Base-by-base conservation (phyloP, 2,329 filamentous ascomycete species). In the Ophiostoma pallidulum region DNA sequence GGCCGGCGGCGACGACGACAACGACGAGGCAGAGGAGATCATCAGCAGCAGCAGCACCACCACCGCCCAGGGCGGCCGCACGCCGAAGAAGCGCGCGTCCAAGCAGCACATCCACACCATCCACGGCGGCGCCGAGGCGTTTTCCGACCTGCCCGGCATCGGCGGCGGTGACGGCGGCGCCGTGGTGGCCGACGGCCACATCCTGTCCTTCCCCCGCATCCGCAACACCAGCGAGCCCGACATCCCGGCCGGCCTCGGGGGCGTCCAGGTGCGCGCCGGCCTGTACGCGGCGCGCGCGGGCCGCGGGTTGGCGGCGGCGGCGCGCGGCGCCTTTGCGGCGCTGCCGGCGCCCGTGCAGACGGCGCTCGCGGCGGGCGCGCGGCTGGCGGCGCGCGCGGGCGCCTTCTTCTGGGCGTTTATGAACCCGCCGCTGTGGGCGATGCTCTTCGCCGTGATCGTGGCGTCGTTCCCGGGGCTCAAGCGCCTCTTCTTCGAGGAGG, bases 401-500 rank as follows among this genome's bases (percentile, higher is more conserved):
- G 67, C 66, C 41, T 89, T 89, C 45, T 62, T 90, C 12, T 92
- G 86, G 85, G 84, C 86, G 41, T 95, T 96, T 64, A 97, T 98
- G 91, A 97, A 97, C 66, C 91, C 92, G 36, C 92, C 92, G 1
- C 80, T 98, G 22, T 97, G 90, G 89, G 90, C 92, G 26, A 97
- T 98, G 92, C 70, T 97, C 29, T 71, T 82, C 33, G 87, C 92
- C n/a, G 82, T 97, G 39, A 68, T 95, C 43, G 86, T 98, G 6
- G 92, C 92, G 3, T 94, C 89, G 1, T 78, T 96, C 6, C 92
- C 92, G 0, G 61, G 71, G 1, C 75, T 98, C 8, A 91, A 98
- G 63, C 71, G 74, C 35, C 68, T 92, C 16, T 96, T 98, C 70
- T 98, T 97, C 66, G 74, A 82, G 45, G 80, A 89, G 32, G 91